A percentile compares a stretch with the other conserved stretches of the same genome.
phyloP scores from a whole-genome alignment of 768 basidiomycete species.

The Sarcomyxa edulis region DNA sequence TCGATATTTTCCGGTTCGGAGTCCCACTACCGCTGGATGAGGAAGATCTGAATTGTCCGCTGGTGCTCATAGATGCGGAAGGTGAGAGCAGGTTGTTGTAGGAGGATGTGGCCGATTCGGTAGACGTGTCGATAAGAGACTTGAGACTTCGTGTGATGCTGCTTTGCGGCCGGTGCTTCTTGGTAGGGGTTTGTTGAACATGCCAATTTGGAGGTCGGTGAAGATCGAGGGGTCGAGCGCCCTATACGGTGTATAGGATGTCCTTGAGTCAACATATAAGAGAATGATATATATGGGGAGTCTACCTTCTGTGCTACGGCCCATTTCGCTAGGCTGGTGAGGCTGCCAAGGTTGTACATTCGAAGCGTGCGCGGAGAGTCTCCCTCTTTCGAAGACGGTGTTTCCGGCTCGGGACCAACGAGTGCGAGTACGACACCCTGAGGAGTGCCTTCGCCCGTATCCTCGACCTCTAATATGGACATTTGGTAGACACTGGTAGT shows the following conservation, averaged over 20 bases:
- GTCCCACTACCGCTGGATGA: slow-evolving; percentile 8
- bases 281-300: too few species aligned
- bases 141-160: slow-evolving; percentile 56
- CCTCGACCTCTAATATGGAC: slow-evolving; percentile 67
- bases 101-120: slow-evolving; percentile 17
- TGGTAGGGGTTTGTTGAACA: slow-evolving; percentile 40
- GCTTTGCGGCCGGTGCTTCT: slow-evolving; percentile 46
- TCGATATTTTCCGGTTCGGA: slow-evolving; percentile 19
- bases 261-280: too few species aligned
- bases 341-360: slow-evolving; percentile 80
- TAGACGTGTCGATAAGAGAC: slow-evolving; percentile 43
- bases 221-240: slow-evolving; percentile 56
- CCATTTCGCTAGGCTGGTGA: slow-evolving; percentile 75
- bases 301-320: slow-evolving; percentile 60
- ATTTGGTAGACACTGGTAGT: slow-evolving; percentile 66
- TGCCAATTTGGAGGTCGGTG: slow-evolving; percentile 46
- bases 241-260: slow-evolving; percentile 28
- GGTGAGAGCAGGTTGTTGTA: slow-evolving; percentile 30
- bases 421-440: slow-evolving; percentile 77
- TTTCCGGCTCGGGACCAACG: slow-evolving; percentile 58
- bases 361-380: slow-evolving; percentile 56
- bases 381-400: slow-evolving; percentile 40
- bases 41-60: slow-evolving; percentile 5
- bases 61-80: slow-evolving; percentile 9
- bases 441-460: slow-evolving; percentile 40